These are phyloP conservation scores for Penicillium sp. DNA, from an alignment of 2,329 filamentous ascomycete genomes.

Conservation along the genomic window DNA sequence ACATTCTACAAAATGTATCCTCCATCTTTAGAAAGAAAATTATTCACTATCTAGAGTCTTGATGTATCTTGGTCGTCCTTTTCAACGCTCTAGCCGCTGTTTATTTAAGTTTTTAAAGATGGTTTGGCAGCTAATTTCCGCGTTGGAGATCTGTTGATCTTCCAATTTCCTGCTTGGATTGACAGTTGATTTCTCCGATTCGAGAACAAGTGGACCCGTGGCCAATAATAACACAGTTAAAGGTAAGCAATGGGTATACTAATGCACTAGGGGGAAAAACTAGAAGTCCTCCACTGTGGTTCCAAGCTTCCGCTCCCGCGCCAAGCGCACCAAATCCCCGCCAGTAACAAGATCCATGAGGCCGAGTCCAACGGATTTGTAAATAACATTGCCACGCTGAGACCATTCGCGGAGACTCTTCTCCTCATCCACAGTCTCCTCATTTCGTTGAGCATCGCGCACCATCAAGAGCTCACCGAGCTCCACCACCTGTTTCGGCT, in stretches of 20 bases:
- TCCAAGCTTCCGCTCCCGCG: conserved; percentile 59
- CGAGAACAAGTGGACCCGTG: background rate
- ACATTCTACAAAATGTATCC: too few species aligned
- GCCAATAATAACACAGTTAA: conserved; percentile 3
- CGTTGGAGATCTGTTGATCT: conserved; percentile 7
- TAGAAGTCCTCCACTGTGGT: conserved; percentile 48
- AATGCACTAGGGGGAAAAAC: background rate
- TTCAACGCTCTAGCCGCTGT: too few species aligned
- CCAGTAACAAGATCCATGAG: conserved; percentile 70
- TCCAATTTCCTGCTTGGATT: conserved; percentile 1
- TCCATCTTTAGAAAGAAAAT: too few species aligned
- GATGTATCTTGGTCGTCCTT: background rate
- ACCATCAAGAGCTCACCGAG: conserved; percentile 77
- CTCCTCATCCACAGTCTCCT: conserved; percentile 37
- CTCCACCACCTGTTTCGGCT: conserved; percentile 77
- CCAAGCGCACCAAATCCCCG: conserved; percentile 58
- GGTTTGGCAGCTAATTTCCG: background rate
- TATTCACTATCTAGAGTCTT: background rate
- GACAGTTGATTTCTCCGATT: background rate
- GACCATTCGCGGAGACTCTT: conserved; percentile 60
- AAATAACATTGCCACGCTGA: conserved; percentile 65
- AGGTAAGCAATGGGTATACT: conserved; percentile 13
- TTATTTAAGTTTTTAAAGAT: background rate
- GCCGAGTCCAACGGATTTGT: conserved; percentile 69
- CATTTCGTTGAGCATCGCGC: conserved; percentile 51